Evolutionary conservation across 352 stramenopile species (phyloP), one percentile per base, ranked within the genome.

Genomic region (Blastocystis sp.): DNA sequence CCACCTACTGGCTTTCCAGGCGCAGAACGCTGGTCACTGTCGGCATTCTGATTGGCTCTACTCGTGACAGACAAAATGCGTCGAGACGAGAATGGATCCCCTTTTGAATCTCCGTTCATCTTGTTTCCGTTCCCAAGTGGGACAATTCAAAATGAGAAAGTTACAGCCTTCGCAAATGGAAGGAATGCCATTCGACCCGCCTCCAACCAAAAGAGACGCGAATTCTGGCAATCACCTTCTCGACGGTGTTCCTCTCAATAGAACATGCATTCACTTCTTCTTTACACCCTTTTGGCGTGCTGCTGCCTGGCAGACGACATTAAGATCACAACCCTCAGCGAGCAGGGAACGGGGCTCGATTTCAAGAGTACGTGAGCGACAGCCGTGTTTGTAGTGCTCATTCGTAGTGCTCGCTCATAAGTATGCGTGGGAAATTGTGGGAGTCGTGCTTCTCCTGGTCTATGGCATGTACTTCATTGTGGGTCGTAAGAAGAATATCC

Each of bases 401-500:
- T 42, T 28, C n/a, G 10, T 57, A 84, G 74, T 28, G 34, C 21
- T 84, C 10, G 2, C 52, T 54, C 74, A 54, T 9, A 68, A 84
- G 17, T 84, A 84, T 24, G 3, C 48, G 4, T 84, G 74, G 74
- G 74, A 84, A 68, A 38, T 84, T 38, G 11, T 84, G 19, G 74
- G 74, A 38, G 24, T 84, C 17, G 24, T 66, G n/a, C 19, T 84
- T 24, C 57, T 84, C 6, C n/a, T 40, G 19, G 40, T 69, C 34
- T 84, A 84, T 52, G 74, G 54, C 7, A 57, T 84, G 74, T 84
- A 84, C 57, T 84, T 84, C 60, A 69, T 68, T 69, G 21, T 68
- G 21, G 74, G 74, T 24, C 45, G 74, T 52, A 84, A 69, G 54
- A 84, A 84, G 60, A 84, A 84, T n/a, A 10, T 64, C n/a, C 60